Percentiles rank a stretch among this genome's conserved stretches.
Evolutionary conservation across 257 asterid genomes (phyloP).

Genomic region (Linaria vulgaris): DNA sequence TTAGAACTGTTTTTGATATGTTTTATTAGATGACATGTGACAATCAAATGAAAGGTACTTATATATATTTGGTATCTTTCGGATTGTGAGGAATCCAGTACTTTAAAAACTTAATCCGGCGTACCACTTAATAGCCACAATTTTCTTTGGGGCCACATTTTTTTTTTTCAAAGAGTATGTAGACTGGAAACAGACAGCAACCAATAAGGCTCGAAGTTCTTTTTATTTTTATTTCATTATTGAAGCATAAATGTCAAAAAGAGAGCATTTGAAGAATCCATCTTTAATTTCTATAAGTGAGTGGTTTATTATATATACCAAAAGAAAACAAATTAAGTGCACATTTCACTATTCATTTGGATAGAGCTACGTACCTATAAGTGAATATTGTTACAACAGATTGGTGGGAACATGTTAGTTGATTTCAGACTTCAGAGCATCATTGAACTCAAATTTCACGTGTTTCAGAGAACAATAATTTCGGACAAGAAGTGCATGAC

Average conservation of each 20-base stretch:
- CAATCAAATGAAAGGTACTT: no score
- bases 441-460: no score
- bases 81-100: no score
- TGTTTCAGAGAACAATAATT: no score
- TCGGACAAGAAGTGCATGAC: no score
- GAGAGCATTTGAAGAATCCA: conserved; percentile 20
- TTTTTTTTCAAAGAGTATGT: background rate
- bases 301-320: background rate
- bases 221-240: background rate
- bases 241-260: conserved; percentile 24
- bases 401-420: background rate
- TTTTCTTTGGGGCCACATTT: background rate
- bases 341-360: conserved; percentile 6
- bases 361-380: background rate
- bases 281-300: background rate
- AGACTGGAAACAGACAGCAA: background rate
- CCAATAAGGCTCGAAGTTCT: background rate
- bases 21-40: no score
- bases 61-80: background rate
- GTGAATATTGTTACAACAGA: background rate
- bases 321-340: background rate
- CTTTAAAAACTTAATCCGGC: no score
- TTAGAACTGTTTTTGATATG: background rate
- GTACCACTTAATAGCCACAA: no score
- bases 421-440: conserved; percentile 5